Percentiles rank a stretch among this genome's conserved stretches.
phyloP scores from a whole-genome alignment of 1,139 yeast genomes.

The Torulaspora pretoriensis region DNA sequence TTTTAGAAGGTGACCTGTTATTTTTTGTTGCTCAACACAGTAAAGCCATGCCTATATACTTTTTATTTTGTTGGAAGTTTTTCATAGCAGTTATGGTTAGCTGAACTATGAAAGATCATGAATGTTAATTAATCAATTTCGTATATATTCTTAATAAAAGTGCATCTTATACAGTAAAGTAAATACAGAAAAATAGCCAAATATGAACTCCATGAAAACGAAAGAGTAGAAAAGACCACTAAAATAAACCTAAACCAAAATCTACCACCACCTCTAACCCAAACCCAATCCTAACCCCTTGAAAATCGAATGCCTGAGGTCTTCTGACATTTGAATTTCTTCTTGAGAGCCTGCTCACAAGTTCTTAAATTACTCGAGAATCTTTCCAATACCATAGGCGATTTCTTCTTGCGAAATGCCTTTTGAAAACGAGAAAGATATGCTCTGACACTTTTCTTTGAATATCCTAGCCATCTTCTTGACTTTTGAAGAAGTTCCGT shows the following conservation, averaged over 20 bases:
- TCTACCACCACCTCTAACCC: neutral
- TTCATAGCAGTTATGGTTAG: neutral
- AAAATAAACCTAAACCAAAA: neutral
- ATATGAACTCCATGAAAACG: neutral
- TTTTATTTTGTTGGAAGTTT: conserved; percentile 2
- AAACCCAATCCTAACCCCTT: neutral
- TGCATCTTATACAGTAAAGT: neutral
- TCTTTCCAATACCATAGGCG: neutral
- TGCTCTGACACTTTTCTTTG: neutral
- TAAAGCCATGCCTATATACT: conserved; percentile 3
- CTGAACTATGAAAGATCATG: neutral
- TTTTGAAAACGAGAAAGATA: neutral
- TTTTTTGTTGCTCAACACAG: conserved; percentile 8
- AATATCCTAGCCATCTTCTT: neutral
- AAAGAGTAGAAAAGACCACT: neutral
- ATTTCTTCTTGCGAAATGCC: neutral
- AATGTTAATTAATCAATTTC: neutral
- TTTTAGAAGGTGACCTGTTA: conserved; percentile 8
- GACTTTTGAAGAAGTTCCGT: neutral
- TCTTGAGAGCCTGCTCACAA: conserved; percentile 1
- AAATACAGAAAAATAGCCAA: neutral
- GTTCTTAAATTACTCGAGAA: conserved; percentile 1
- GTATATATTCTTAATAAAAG: neutral
- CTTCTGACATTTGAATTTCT: conserved; percentile 1
- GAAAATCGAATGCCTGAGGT: neutral